Percentiles rank a stretch among this genome's conserved stretches.
These are phyloP conservation scores for Malus hybrid DNA, from an alignment of 331 rosid species.

Conservation along the genomic window DNA sequence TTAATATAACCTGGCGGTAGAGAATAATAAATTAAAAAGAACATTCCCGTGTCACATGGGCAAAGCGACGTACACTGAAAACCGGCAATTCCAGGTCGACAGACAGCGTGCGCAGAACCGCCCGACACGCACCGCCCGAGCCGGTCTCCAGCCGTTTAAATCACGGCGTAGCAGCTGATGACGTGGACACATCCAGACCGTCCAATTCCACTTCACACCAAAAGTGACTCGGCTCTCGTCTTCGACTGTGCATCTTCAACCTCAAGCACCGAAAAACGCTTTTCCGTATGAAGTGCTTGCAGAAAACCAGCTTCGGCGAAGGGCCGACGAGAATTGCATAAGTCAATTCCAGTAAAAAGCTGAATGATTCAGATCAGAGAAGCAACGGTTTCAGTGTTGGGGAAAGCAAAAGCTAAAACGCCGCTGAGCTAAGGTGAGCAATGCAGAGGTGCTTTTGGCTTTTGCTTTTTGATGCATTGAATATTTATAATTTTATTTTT, in stretches of 20 bases:
- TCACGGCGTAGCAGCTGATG: background rate
- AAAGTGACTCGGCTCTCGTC: conserved; percentile 1
- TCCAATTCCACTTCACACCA: background rate
- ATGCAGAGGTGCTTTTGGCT: conserved; percentile 20
- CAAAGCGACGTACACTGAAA: background rate
- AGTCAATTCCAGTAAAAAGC: conserved; percentile 10
- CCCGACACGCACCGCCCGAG: conserved; percentile 37
- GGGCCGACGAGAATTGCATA: background rate
- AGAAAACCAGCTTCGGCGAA: conserved; percentile 16
- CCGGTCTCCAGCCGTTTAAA: conserved; percentile 11
- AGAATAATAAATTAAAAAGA: background rate
- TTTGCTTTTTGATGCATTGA: conserved; percentile 4
- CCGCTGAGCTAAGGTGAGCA: background rate
- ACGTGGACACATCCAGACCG: conserved; percentile 35
- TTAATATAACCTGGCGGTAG: background rate
- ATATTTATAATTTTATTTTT: background rate
- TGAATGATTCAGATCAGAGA: background rate
- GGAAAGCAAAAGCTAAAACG: conserved; percentile 26
- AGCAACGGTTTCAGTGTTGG: conserved; percentile 20
- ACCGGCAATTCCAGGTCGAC: conserved; percentile 28
- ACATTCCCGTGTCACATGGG: conserved; percentile 37
- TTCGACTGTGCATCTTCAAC: conserved; percentile 7
- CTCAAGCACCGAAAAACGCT: background rate
- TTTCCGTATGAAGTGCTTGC: background rate
- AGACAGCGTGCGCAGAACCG: conserved; percentile 12